Conservation (phyloP, 2,329 filamentous ascomycete species). For the Diaporthe humulicola region DNA sequence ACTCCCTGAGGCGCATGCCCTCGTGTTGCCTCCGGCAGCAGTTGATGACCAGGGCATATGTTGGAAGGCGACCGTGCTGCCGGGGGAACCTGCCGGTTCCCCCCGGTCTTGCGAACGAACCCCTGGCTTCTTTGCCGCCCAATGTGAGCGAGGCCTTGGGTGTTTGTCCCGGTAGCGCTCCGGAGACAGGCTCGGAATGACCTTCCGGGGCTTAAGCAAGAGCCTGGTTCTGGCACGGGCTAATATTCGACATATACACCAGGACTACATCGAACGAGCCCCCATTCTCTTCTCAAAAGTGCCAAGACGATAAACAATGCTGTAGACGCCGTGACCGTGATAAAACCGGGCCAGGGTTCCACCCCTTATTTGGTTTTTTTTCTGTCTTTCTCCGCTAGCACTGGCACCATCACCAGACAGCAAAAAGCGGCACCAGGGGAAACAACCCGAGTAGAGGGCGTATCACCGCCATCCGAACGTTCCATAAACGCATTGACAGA, state of each 20-base stretch:
- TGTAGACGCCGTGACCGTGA: slow-evolving; percentile 3
- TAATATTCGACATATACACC: not conserved
- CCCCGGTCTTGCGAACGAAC: not conserved
- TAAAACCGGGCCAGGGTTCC: slow-evolving; percentile 17
- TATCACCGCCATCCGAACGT: slow-evolving; percentile 4
- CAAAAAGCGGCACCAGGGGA: not conserved
- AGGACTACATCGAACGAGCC: not conserved
- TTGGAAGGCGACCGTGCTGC: not conserved
- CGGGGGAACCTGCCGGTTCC: not conserved
- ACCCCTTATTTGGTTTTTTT: slow-evolving; percentile 7
- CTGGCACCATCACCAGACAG: not conserved
- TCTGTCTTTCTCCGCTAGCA: not conserved
- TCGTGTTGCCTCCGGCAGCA: not conserved
- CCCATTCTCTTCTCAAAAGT: not conserved
- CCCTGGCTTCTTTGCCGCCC: not conserved
- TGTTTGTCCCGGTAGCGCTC: not conserved
- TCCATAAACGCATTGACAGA: slow-evolving; percentile 18
- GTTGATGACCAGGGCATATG: not conserved
- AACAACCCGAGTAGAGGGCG: slow-evolving; percentile 2
- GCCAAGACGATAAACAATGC: slow-evolving; percentile 6
- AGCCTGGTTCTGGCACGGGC: not conserved
- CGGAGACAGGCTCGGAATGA: not conserved
- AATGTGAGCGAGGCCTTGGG: not conserved
- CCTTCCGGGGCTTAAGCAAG: not conserved
- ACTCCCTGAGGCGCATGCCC: not conserved